Conservation (phyloP, 805 yeast genomes). For the Candida vartiovaarae region DNA sequence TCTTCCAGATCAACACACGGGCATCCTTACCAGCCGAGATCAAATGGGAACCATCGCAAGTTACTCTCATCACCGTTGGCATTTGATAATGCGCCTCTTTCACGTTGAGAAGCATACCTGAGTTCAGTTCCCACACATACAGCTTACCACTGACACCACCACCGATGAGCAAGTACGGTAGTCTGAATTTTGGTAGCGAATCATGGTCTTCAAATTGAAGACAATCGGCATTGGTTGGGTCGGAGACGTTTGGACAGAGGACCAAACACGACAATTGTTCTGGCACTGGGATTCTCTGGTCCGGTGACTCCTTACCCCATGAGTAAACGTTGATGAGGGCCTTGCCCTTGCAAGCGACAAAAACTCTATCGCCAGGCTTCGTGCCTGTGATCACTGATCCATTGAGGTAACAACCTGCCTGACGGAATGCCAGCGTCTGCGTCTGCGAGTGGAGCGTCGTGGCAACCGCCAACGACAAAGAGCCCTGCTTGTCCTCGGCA, state of each 20-base stretch:
- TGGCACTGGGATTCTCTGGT: slow-evolving; percentile 79
- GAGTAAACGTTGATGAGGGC: slow-evolving; percentile 71
- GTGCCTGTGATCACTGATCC: slow-evolving; percentile 47
- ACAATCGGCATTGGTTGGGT: slow-evolving; percentile 21
- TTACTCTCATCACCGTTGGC: slow-evolving; percentile 51
- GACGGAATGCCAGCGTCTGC: slow-evolving; percentile 37
- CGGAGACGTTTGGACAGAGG: slow-evolving; percentile 27
- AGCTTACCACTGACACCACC: slow-evolving; percentile 72
- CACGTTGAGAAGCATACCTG: slow-evolving; percentile 67
- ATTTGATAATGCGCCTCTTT: slow-evolving; percentile 82
- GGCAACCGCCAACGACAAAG: slow-evolving; percentile 34
- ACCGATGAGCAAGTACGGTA: slow-evolving; percentile 64
- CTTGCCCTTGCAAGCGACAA: slow-evolving; percentile 61
- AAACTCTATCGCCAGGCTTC: slow-evolving; percentile 27
- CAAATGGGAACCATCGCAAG: slow-evolving; percentile 57
- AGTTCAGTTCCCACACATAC: slow-evolving; percentile 77
- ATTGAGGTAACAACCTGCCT: slow-evolving; percentile 39
- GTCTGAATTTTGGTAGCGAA: slow-evolving; percentile 33
- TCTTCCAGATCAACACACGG: slow-evolving; percentile 67
- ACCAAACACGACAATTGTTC: slow-evolving; percentile 61
- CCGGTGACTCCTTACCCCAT: slow-evolving; percentile 62
- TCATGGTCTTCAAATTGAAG: slow-evolving; percentile 14
- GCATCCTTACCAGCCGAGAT: slow-evolving; percentile 80
- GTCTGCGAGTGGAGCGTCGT: slow-evolving; percentile 37
- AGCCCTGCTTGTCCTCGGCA: slow-evolving; percentile 37